Evolutionary conservation across 768 basidiomycete species (phyloP), one percentile per base, ranked within the genome.

Genomic region (Tulasnella sp.): DNA sequence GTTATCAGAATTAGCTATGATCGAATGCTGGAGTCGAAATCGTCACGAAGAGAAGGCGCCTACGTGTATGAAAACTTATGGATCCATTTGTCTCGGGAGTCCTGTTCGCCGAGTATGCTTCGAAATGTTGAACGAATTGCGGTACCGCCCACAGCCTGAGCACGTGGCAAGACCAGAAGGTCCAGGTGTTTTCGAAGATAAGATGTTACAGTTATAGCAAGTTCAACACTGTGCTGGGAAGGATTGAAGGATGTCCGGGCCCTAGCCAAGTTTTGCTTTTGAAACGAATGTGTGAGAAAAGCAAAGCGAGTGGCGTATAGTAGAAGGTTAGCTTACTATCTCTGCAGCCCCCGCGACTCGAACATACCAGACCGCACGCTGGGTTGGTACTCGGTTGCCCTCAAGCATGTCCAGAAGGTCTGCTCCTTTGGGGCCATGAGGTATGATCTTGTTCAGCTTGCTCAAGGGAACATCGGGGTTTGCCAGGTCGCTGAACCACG

Each of bases 331-430:
- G 61, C 85, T 70, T 82, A 93, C 93, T 72, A 92, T 93, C 84
- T 96, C 94, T 81, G 95, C 94, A 26, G 91, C 93, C 35, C 94
- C 94, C 81, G 94, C 90, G 4, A 94, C 93, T 26, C 94, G 89
- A 37, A 95, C 86, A 82, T 95, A 93, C 94, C 94, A 96, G 9
- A 95, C 90, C 4, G 94, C 94, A 69, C 94, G 88, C 1, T 91
- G 87, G 44, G 94, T 91, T 7, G 91, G 91, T 37, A 95, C 92
- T 77, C 91, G 88, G 75, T 93, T 90, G 7, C 87, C 86, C 76
- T 95, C 92, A 40, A 96, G 84, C 61, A 95, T 85, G 79, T 95
- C 94, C 73, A 96, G 85, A 39, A 95, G 87, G 81, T 94, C 93
- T 80, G 92, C 90, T 1, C 93, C 94, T 83, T 93, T 95, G 5